Base-by-base conservation (phyloP, 441 rosid genomes). In the Francoa sonchifolia region DNA sequence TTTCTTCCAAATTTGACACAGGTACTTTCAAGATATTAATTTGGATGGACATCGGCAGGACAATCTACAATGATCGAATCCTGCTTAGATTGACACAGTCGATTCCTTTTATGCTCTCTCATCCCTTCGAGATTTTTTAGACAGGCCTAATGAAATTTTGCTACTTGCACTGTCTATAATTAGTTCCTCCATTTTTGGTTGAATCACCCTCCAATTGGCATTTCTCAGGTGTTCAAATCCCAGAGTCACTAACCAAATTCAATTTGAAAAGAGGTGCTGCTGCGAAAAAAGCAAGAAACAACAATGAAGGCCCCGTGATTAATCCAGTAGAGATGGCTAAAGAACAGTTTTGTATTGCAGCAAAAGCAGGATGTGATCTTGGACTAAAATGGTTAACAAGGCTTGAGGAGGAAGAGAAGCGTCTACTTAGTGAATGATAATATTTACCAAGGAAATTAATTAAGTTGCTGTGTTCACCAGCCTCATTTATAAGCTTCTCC, bases 381-480 rank as follows among this genome's bases (percentile, higher is more conserved):
- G 90, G 95, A 37, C 55, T 81, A 4, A 74, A 72, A 62, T 88
- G 97, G 97, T 54, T 84, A 44, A 65, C 61, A 45, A 64, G 90
- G 59, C 18, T 88, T 4, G 94, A 84, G 55, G 87, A 88, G 60
- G 95, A 76, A 62, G 94, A 81, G 68, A 70, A 70, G 53, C 63
- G 45, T 39, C 63, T 78, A 22, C 67, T 48, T n/a, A n/a, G n/a
- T n/a, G n/a, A n/a, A n/a, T n/a, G n/a, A n/a, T n/a, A n/a, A n/a
- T n/a, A n/a, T n/a, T n/a, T n/a, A n/a, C n/a, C n/a, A n/a, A n/a
- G n/a, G n/a, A n/a, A n/a, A n/a, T n/a, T n/a, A n/a, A n/a, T n/a
- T n/a, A n/a, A n/a, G n/a, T n/a, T n/a, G n/a, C n/a, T n/a, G n/a
- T n/a, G n/a, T n/a, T n/a, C n/a, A n/a, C n/a, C n/a, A n/a, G n/a